A percentile compares a stretch with the other conserved stretches of the same genome.
These are phyloP conservation scores for Terana coerulea DNA, from an alignment of 768 basidiomycete species.

Conservation along the genomic window DNA sequence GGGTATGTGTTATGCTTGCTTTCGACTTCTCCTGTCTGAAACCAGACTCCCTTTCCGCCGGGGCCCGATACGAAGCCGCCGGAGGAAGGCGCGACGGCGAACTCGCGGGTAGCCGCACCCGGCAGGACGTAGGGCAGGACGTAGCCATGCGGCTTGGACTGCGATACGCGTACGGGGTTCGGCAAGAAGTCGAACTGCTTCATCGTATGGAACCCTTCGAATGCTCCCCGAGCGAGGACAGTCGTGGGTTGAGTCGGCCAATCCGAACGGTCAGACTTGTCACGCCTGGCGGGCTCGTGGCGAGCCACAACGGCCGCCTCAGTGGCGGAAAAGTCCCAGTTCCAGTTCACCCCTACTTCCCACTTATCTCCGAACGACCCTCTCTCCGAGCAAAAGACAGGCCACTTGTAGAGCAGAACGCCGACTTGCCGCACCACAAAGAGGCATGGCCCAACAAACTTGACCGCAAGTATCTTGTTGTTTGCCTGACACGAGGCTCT, in stretches of 20 bases:
- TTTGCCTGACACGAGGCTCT: too few species aligned
- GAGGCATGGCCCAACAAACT: constrained; percentile 25
- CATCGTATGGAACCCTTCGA: constrained; percentile 24
- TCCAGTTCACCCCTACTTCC: constrained; percentile 12
- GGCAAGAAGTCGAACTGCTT: constrained; percentile 30
- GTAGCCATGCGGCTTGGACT: not conserved
- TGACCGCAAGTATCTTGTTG: constrained; percentile 24
- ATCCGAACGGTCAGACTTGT: too few species aligned
- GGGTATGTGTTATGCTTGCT: constrained; percentile 24
- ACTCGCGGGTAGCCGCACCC: constrained; percentile 17
- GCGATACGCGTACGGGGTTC: constrained; percentile 11
- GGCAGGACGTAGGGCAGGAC: constrained; percentile 27
- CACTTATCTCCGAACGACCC: not conserved
- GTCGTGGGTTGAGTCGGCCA: constrained; percentile 32
- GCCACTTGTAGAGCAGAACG: constrained; percentile 20
- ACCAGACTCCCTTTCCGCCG: constrained; percentile 34
- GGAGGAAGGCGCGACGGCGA: constrained; percentile 27
- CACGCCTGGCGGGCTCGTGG: too few species aligned
- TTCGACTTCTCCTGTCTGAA: constrained; percentile 31
- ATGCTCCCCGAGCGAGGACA: constrained; percentile 23
- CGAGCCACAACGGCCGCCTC: constrained; percentile 27
- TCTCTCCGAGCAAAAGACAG: constrained; percentile 9
- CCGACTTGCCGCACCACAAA: constrained; percentile 25
- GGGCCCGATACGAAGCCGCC: constrained; percentile 22
- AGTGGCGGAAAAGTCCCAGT: constrained; percentile 20